Percentiles rank a stretch among this genome's conserved stretches.
phyloP scores from a whole-genome alignment of 306 rosid genomes.

The Arachis stenosperma region DNA sequence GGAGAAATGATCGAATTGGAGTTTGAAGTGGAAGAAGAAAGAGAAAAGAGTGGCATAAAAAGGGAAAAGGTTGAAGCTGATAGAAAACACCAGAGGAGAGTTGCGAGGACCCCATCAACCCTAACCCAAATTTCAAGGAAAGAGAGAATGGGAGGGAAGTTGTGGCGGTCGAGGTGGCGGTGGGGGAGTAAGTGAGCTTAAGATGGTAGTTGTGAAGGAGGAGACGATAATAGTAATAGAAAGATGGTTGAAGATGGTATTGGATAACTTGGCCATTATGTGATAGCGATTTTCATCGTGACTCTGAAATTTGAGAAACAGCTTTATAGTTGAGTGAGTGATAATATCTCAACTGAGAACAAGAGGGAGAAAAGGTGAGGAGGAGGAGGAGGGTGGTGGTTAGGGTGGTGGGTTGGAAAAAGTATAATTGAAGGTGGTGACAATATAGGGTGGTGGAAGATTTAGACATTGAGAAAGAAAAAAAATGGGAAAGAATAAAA shows the following conservation, averaged over 20 bases:
- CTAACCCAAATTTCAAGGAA: slow-evolving; percentile 85
- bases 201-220: slow-evolving; percentile 40
- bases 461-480: too few relatives aligned
- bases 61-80: slow-evolving; percentile 60
- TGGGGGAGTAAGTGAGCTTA: slow-evolving; percentile 61
- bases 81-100: slow-evolving; percentile 84
- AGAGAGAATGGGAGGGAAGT: slow-evolving; percentile 61
- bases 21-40: slow-evolving; percentile 77
- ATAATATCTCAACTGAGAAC: neutral
- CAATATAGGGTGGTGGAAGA: too few relatives aligned
- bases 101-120: slow-evolving; percentile 61
- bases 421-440: too few relatives aligned
- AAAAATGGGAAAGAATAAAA: too few relatives aligned
- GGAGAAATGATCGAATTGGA: slow-evolving; percentile 75
- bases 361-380: neutral
- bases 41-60: slow-evolving; percentile 49
- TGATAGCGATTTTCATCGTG: slow-evolving; percentile 42
- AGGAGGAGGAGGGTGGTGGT: too few relatives aligned
- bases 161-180: slow-evolving; percentile 10
- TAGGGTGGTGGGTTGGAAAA: too few relatives aligned
- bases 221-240: slow-evolving; percentile 50
- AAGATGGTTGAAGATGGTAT: slow-evolving; percentile 61
- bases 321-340: slow-evolving; percentile 51
- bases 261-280: slow-evolving; percentile 71
- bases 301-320: slow-evolving; percentile 63